These are phyloP conservation scores for Crithidia fasciculata DNA, from an alignment of 208 protist species.

Conservation along the genomic window DNA sequence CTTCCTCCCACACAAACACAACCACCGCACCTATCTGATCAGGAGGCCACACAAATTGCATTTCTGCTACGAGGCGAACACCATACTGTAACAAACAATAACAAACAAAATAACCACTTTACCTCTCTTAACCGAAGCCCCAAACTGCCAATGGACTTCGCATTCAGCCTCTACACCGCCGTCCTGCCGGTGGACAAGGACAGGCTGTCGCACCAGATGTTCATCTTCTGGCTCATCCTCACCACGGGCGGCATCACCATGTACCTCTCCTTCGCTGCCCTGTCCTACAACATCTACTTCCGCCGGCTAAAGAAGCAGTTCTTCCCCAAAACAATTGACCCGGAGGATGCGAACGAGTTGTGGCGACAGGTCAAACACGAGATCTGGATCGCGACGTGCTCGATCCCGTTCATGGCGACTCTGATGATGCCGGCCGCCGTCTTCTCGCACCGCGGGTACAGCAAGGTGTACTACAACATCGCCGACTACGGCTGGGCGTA, in stretches of 20 bases:
- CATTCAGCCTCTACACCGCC: conserved; percentile 66
- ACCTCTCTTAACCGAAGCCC: background rate
- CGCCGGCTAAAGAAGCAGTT: conserved; percentile 49
- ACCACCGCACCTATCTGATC: too few relatives aligned
- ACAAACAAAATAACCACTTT: background rate
- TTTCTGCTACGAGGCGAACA: too few relatives aligned
- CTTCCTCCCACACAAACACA: too few relatives aligned
- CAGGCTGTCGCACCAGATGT: conserved; percentile 59
- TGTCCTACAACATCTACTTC: conserved; percentile 74
- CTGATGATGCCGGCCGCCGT: conserved; percentile 77
- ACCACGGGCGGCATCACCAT: conserved; percentile 64
- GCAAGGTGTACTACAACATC: conserved; percentile 80
- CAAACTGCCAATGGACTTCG: conserved; percentile 48
- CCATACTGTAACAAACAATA: too few relatives aligned
- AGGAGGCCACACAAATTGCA: too few relatives aligned
- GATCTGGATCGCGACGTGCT: conserved; percentile 77
- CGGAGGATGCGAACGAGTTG: conserved; percentile 49
- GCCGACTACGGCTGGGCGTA: conserved; percentile 80
- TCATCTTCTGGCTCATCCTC: conserved; percentile 79
- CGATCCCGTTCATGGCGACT: conserved; percentile 82
- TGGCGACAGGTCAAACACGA: conserved; percentile 60
- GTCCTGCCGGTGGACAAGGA: conserved; percentile 65
- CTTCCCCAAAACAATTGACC: conserved; percentile 78
- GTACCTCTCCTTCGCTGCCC: conserved; percentile 59
- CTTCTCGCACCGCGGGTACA: conserved; percentile 79